Evolutionary conservation across 495 filamentous ascomycete species (phyloP), one percentile per base, ranked within the genome.

Genomic region (Penicillium macrosclerotiorum): DNA sequence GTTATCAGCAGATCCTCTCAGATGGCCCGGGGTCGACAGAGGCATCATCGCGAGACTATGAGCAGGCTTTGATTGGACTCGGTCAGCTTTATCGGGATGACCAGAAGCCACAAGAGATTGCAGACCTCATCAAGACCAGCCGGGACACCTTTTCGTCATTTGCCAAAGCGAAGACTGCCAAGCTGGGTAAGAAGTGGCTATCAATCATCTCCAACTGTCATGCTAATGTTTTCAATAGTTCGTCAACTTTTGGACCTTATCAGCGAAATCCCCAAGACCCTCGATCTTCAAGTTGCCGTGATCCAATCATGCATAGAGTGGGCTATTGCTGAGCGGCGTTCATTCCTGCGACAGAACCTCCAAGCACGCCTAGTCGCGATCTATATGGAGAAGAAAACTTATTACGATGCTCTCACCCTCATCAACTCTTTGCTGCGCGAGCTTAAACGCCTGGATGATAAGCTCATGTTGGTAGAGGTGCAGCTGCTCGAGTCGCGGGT

Each of bases 241-340:
- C 94, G 93, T 55, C 90, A 96, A 68, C 85, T 99, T 31, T 84
- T 99, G 66, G 93, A 97, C 64, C 82, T 96, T 67, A 92, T 97
- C 76, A 83, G 89, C 47, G 80, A 83, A 55, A 95, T 96, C 52
- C 93, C 93, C 36, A 87, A 95, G 67, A 91, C 89, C 43, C 81
- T 85, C 68, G 92, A 96, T 53, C 88, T 88, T 67, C 93, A 97
- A 72, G 85, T 91, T 56, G 72, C 86, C 65, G 87, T 95, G 52
- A 97, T 94, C 51, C 91, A 92, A 69, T 95, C 90, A 59, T 96
- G 90, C 75, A 97, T 99, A 78, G 93, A 97, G 77, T 99, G 93
- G 93, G 93, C 93, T 31, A 85, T 92, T 45, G 84, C 89, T 29
- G 90, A 96, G 69, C 83, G 88, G 39, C 85, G 92, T 50, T 85